phyloP scores from a whole-genome alignment of 2,329 filamentous ascomycete genomes.

The Claviceps pazoutovae region DNA sequence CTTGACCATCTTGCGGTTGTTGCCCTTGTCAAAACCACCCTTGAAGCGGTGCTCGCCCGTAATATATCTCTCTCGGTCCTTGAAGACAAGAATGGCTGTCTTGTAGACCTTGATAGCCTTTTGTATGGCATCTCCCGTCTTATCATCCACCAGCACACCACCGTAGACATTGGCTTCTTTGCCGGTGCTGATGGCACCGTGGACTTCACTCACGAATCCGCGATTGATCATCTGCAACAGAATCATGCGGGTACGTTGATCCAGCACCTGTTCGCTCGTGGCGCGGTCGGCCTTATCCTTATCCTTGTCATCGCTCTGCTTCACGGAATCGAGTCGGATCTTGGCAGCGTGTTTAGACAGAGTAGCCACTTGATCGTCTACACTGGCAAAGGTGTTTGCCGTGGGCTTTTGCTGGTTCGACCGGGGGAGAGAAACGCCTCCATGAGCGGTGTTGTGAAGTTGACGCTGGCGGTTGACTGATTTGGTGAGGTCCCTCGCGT shows the following conservation, averaged over 20 bases:
- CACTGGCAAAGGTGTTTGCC: constrained; percentile 62
- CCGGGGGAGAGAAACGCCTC: constrained; percentile 42
- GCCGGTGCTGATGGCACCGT: constrained; percentile 89
- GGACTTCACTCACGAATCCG: constrained; percentile 75
- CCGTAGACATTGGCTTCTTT: constrained; percentile 99
- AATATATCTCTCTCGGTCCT: constrained; percentile 93
- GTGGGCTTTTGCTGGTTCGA: constrained; percentile 67
- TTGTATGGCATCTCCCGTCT: constrained; percentile 44
- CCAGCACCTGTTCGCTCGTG: constrained; percentile 87
- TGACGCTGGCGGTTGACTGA: constrained; percentile 76
- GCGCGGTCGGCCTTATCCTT: constrained; percentile 89
- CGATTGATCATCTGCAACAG: constrained; percentile 92
- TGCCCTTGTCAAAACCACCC: constrained; percentile 82
- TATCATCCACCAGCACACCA: constrained; percentile 51
- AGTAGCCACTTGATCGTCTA: constrained; percentile 81
- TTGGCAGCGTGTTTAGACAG: constrained; percentile 75
- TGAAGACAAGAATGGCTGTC: constrained; percentile 93
- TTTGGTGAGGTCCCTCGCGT: constrained; percentile 61
- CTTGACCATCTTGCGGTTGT: constrained; percentile 94
- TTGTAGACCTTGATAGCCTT: constrained; percentile 98
- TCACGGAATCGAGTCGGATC: constrained; percentile 61
- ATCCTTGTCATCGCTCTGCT: constrained; percentile 37
- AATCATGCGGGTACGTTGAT: constrained; percentile 90
- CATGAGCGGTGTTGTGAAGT: constrained; percentile 31
- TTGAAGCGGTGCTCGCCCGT: constrained; percentile 88